phyloP scores from a whole-genome alignment of 2,329 filamentous ascomycete genomes.

The Fusarium liriodendri region DNA sequence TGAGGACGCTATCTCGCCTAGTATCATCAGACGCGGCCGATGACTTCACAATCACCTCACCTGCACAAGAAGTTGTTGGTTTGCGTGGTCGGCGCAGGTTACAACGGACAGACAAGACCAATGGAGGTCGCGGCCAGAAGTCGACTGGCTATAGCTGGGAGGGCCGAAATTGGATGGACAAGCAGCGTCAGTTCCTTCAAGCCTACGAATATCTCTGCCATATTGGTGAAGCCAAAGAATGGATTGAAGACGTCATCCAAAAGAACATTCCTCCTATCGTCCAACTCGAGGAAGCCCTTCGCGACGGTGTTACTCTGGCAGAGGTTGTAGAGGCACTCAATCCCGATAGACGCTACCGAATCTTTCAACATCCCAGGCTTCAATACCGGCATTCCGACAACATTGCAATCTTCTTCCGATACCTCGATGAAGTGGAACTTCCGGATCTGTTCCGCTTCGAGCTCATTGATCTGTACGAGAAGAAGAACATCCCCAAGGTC shows the following conservation, averaged over 20 bases:
- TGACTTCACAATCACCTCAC: conserved; percentile 82
- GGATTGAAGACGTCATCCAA: conserved; percentile 93
- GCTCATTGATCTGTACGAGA: conserved; percentile 97
- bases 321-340: conserved; percentile 93
- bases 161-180: conserved; percentile 97
- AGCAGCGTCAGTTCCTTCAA: conserved; percentile 94
- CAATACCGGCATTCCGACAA: conserved; percentile 98
- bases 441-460: conserved; percentile 98
- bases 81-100: conserved; percentile 85
- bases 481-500: conserved; percentile 99
- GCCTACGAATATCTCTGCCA: conserved; percentile 99
- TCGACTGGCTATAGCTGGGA: conserved; percentile 76
- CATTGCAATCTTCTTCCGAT: conserved; percentile 95
- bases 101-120: conserved; percentile 74
- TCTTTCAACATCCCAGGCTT: conserved; percentile 86
- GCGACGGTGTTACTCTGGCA: conserved; percentile 93
- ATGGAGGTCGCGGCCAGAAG: conserved; percentile 59
- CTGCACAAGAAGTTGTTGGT: conserved; percentile 87
- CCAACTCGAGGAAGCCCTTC: conserved; percentile 89
- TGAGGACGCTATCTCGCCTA: conserved; percentile 87
- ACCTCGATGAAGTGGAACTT: conserved; percentile 89
- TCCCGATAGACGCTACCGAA: conserved; percentile 79
- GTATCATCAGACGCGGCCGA: conserved; percentile 80
- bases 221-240: conserved; percentile 98
- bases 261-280: conserved; percentile 91